A percentile compares a stretch with the other conserved stretches of the same genome.
phyloP scores from a whole-genome alignment of 1,284 basidiomycete species.

The Ganoderma resinaceum region DNA sequence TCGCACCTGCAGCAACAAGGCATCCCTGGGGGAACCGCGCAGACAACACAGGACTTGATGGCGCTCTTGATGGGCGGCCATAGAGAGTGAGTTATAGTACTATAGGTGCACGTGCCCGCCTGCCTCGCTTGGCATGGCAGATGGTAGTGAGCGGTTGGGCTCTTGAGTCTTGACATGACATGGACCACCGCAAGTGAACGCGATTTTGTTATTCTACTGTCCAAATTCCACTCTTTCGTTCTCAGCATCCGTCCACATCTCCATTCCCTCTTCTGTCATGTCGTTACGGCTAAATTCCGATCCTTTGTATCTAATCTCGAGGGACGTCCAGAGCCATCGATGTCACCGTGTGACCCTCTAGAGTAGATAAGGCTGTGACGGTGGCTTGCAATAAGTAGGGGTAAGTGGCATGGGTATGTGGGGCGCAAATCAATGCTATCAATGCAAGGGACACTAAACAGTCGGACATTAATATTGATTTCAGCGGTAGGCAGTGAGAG shows the following conservation, averaged over 20 bases:
- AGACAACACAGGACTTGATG: conserved; percentile 76
- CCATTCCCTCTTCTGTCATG: conserved; percentile 7
- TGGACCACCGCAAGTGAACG: conserved; percentile 5
- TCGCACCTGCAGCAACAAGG: conserved; percentile 67
- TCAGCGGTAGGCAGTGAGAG: background rate
- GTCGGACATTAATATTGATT: conserved; percentile 4
- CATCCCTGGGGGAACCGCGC: conserved; percentile 53
- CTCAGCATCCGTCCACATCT: background rate
- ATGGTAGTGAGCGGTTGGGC: background rate
- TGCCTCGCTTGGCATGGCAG: background rate
- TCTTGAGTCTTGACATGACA: background rate
- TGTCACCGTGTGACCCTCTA: background rate
- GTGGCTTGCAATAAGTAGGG: background rate
- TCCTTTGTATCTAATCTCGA: conserved; percentile 31
- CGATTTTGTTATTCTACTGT: conserved; percentile 19
- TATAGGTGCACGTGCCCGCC: background rate
- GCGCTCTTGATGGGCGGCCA: conserved; percentile 77
- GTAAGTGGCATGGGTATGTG: background rate
- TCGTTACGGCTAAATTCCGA: conserved; percentile 12
- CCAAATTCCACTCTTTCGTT: conserved; percentile 15
- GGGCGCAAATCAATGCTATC: background rate
- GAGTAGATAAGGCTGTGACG: background rate
- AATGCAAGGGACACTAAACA: background rate
- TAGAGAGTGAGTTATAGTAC: conserved; percentile 56
- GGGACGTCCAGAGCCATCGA: conserved; percentile 10